Evolutionary conservation across 2,329 filamentous ascomycete species (phyloP), one percentile per base, ranked within the genome.

Genomic region (Ramichloridium luteum): DNA sequence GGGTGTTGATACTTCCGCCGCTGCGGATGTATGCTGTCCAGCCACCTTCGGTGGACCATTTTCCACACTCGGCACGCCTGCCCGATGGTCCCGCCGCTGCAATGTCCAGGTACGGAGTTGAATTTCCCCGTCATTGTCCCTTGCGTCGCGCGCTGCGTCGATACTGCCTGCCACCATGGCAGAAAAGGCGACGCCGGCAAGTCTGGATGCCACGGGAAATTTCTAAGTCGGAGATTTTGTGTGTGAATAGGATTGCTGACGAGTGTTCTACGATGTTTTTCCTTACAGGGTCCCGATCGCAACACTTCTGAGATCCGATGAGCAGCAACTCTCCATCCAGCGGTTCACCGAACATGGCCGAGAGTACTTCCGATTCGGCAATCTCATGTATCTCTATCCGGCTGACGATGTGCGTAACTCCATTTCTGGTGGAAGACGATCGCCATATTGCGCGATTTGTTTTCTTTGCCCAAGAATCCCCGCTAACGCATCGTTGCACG

Each of bases 301-400:
- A 33, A 31, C 43, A 30, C 40, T 45, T n/a, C 36, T 45, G 16
- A 37, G 36, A 28, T 27, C 38, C 14, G 40, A 45, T 20, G 14
- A 34, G 13, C 29, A 33, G 17, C 18, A 16, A 28, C 13, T n/a
- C n/a, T 26, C 32, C 16, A 32, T 44, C 6, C 34, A 44, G 10
- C 39, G 37, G 27, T 42, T 46, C 30, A 25, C 26, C 15, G 30
- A 42, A 17, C 28, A 40, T 14, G 45, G 38, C 8, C 28, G 43
- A 13, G 35, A 28, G 4, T 48, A 46, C 32, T 45, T 40, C 34
- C 32, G 31, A 12, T 39, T 36, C 28, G 29, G 34, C 12, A 34
- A 45, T 27, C 34, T 39, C 23, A 31, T 37, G 16, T 47, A 47
- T 34, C 34, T 42, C 25, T 47, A 45, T 25, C 44, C 44, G 17